Conservation (phyloP, 1,284 basidiomycete genomes). For the Moniliella sp. region DNA sequence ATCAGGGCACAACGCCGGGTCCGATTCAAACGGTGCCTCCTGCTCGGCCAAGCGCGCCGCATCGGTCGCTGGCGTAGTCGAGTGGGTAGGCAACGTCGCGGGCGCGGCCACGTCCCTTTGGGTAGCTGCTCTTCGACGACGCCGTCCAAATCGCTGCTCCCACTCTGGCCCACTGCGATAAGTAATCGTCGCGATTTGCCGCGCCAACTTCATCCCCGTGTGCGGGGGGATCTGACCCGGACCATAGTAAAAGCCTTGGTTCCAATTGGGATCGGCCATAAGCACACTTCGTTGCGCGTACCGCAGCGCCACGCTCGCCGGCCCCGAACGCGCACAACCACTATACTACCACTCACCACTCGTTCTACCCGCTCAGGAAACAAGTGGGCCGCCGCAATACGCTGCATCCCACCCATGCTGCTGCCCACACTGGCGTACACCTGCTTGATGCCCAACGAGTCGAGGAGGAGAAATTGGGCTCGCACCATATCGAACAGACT, state of each 20-base stretch:
- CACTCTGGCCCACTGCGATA: slow-evolving; percentile 97
- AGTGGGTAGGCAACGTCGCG: too few relatives aligned
- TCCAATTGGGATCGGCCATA: slow-evolving; percentile 99
- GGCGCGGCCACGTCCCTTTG: neutral
- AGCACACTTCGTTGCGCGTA: slow-evolving; percentile 75
- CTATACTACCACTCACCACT: slow-evolving; percentile 77
- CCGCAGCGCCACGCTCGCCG: slow-evolving; percentile 78
- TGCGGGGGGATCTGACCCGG: slow-evolving; percentile 56
- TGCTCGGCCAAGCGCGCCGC: too few relatives aligned
- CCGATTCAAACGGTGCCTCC: too few relatives aligned
- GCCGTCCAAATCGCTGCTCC: slow-evolving; percentile 83
- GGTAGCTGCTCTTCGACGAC: slow-evolving; percentile 37
- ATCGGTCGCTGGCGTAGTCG: too few relatives aligned
- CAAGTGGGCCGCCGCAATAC: slow-evolving; percentile 77
- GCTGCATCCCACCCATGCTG: slow-evolving; percentile 96
- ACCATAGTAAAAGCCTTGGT: slow-evolving; percentile 90
- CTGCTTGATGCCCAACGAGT: slow-evolving; percentile 59
- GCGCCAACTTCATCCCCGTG: slow-evolving; percentile 89
- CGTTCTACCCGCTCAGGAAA: slow-evolving; percentile 67
- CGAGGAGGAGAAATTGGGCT: slow-evolving; percentile 69
- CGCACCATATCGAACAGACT: slow-evolving; percentile 87
- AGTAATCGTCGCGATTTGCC: slow-evolving; percentile 96
- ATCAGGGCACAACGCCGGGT: slow-evolving; percentile 56
- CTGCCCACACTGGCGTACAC: slow-evolving; percentile 79
- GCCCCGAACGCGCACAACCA: slow-evolving; percentile 71